Evolutionary conservation across 768 basidiomycete genomes (phyloP).

Genomic region (Postia placenta): DNA sequence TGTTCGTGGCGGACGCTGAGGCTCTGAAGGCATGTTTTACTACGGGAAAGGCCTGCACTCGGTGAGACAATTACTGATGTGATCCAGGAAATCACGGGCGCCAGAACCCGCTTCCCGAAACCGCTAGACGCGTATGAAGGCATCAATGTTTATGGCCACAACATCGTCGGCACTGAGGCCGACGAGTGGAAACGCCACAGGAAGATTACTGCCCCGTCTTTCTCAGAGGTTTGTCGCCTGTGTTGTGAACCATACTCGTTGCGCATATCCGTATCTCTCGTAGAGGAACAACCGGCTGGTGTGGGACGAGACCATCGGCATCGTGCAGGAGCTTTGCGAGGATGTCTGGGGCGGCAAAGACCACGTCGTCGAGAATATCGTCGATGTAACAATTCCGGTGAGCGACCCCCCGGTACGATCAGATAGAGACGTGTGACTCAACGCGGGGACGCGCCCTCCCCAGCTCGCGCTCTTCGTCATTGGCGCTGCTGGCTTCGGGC

Average conservation of each 20-base stretch:
- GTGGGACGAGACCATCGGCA: constrained; percentile 30
- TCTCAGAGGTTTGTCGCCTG: constrained; percentile 43
- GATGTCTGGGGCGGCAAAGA: constrained; percentile 43
- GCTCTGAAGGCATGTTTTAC: constrained; percentile 7
- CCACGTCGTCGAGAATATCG: constrained; percentile 38
- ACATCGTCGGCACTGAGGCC: constrained; percentile 60
- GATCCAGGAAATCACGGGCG: constrained; percentile 43
- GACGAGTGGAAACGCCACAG: constrained; percentile 62
- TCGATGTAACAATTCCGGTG: constrained; percentile 51
- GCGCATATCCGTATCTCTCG: not conserved
- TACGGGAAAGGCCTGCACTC: not conserved
- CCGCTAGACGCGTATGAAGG: constrained; percentile 39
- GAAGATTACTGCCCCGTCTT: constrained; percentile 58
- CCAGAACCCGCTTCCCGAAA: constrained; percentile 51
- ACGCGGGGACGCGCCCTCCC: too few species aligned
- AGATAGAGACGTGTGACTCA: constrained; percentile 12
- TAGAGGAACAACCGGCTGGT: constrained; percentile 33
- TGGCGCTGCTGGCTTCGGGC: constrained; percentile 52
- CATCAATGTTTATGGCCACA: constrained; percentile 48
- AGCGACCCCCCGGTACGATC: too few species aligned
- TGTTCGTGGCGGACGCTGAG: constrained; percentile 13
- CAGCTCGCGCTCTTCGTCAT: constrained; percentile 54
- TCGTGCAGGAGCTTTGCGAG: constrained; percentile 26
- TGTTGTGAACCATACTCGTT: not conserved
- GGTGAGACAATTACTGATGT: not conserved